These are phyloP conservation scores for Candida quercuum DNA, from an alignment of 805 yeast species.

Conservation along the genomic window DNA sequence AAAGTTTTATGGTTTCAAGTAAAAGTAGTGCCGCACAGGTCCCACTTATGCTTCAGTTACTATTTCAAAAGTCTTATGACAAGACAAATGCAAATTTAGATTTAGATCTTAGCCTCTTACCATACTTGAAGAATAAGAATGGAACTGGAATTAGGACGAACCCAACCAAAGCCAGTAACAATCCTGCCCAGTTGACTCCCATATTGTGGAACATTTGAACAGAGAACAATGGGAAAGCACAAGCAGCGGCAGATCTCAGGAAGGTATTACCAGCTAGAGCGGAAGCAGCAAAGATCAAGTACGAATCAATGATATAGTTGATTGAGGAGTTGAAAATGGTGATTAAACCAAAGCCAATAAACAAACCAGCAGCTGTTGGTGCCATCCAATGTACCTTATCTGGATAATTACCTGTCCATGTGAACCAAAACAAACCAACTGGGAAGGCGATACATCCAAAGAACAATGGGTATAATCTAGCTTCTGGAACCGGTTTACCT, in stretches of 20 bases:
- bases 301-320: constrained; percentile 70
- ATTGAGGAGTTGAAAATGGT: constrained; percentile 64
- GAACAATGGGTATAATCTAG: constrained; percentile 72
- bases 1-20: too few relatives aligned
- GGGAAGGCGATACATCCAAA: constrained; percentile 68
- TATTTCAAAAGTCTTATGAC: too few relatives aligned
- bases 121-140: constrained; percentile 54
- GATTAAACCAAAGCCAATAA: constrained; percentile 64
- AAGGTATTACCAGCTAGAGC: constrained; percentile 73
- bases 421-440: constrained; percentile 77
- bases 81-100: constrained; percentile 53
- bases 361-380: constrained; percentile 61
- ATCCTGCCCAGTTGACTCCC: constrained; percentile 78
- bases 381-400: constrained; percentile 72
- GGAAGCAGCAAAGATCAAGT: constrained; percentile 69
- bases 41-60: too few relatives aligned
- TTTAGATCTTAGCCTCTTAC: constrained; percentile 46
- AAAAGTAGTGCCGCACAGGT: too few relatives aligned
- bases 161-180: constrained; percentile 62
- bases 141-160: constrained; percentile 62
- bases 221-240: constrained; percentile 69
- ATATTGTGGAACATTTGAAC: constrained; percentile 61
- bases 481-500: constrained; percentile 70
- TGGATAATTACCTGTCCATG: constrained; percentile 82
- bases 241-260: constrained; percentile 63